Evolutionary conservation across 805 yeast genomes (phyloP).

Genomic region (Candida xiaguanensis): DNA sequence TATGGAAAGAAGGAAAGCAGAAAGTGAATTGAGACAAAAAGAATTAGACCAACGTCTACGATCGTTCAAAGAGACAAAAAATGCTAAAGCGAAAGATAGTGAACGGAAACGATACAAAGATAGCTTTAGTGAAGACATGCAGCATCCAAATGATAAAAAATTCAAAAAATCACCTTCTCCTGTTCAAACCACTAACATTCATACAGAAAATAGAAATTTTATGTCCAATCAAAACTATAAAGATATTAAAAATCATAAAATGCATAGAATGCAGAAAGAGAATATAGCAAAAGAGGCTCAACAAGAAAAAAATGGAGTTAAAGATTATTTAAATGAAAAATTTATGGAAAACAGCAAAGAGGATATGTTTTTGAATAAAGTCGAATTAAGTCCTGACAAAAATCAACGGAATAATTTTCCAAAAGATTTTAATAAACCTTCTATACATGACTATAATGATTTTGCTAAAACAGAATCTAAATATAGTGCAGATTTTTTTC

Average conservation of each 20-base stretch:
- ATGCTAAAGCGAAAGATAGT: slow-evolving; percentile 10
- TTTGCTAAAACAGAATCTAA: too few relatives aligned
- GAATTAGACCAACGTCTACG: slow-evolving; percentile 5
- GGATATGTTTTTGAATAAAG: not conserved
- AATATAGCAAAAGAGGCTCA: not conserved
- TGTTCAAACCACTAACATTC: not conserved
- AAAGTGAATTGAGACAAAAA: slow-evolving; percentile 12
- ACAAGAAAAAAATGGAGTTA: not conserved
- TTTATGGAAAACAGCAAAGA: not conserved
- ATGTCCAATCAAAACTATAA: not conserved
- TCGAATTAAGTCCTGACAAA: too few relatives aligned
- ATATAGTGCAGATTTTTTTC: not conserved
- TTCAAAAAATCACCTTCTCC: not conserved
- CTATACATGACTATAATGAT: too few relatives aligned
- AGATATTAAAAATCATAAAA: not conserved
- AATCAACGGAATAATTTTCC: too few relatives aligned
- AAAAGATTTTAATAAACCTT: too few relatives aligned
- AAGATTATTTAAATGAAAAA: slow-evolving; percentile 1
- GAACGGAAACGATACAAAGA: slow-evolving; percentile 11
- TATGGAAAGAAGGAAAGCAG: slow-evolving; percentile 10
- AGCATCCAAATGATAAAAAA: slow-evolving; percentile 4
- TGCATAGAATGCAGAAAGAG: not conserved
- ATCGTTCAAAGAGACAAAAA: slow-evolving; percentile 8
- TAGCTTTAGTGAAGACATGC: not conserved
- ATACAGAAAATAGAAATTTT: not conserved